Conservation (phyloP, 768 basidiomycete species). For the Amanita polypyramis region DNA sequence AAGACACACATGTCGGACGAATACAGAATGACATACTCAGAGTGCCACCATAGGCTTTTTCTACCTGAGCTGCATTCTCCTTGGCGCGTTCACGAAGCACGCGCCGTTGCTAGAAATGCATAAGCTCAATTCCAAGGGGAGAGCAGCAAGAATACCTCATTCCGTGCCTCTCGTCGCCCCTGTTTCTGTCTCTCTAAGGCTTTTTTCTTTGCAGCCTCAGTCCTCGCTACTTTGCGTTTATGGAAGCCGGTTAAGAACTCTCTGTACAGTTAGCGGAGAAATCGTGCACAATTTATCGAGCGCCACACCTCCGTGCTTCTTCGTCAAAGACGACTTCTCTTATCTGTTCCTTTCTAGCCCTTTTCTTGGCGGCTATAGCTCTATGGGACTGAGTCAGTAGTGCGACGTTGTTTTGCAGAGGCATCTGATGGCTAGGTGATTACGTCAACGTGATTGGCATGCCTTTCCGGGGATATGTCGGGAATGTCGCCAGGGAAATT, state of each 20-base stretch:
- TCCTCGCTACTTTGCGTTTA: conserved; percentile 81
- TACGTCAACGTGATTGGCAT: conserved; percentile 1
- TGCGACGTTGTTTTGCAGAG: background rate
- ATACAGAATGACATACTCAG: background rate
- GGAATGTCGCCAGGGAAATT: background rate
- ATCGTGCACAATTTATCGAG: conserved; percentile 5
- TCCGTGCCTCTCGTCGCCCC: conserved; percentile 60
- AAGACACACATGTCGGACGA: background rate
- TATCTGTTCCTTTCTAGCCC: conserved; percentile 54
- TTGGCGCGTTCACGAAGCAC: conserved; percentile 67
- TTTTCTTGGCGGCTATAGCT: conserved; percentile 57
- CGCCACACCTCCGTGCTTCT: conserved; percentile 57
- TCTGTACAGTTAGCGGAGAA: conserved; percentile 29
- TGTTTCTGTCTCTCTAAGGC: conserved; percentile 71
- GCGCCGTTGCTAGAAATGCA: conserved; percentile 51
- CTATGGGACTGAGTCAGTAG: conserved; percentile 3
- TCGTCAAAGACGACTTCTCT: conserved; percentile 85
- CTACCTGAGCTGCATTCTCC: conserved; percentile 69
- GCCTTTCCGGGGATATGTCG: background rate
- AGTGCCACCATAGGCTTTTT: conserved; percentile 53
- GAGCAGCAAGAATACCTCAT: conserved; percentile 46
- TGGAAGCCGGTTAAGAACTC: conserved; percentile 91
- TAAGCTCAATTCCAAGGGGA: conserved; percentile 10
- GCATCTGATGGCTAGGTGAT: background rate
- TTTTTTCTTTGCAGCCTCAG: conserved; percentile 63